These are phyloP conservation scores for Ballota nigra DNA, from an alignment of 257 asterid species.

Conservation along the genomic window DNA sequence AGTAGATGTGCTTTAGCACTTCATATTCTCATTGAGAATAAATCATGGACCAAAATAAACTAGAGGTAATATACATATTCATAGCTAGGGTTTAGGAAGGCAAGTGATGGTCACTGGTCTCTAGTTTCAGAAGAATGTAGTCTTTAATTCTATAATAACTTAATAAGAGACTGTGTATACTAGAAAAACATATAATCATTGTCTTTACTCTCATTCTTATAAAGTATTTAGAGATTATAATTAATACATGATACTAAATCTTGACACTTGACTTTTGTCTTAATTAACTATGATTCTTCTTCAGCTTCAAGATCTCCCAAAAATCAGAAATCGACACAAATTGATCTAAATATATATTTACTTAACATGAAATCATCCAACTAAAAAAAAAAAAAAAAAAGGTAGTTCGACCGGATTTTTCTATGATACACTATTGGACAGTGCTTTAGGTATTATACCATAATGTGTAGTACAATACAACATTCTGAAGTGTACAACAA, in stretches of 20 bases:
- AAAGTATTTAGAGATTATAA: neutral
- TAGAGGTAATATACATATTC: neutral
- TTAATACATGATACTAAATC: no score
- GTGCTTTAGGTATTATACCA: no score
- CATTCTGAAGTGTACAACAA: no score
- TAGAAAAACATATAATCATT: neutral
- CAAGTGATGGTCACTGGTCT: neutral
- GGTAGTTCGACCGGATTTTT: no score
- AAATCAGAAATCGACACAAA: neutral
- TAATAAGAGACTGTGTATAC: neutral
- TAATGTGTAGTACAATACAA: no score
- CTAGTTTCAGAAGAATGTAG: neutral
- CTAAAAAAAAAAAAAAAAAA: no score
- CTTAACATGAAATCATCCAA: constrained; percentile 24
- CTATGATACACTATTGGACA: no score
- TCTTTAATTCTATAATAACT: neutral
- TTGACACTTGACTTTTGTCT: neutral
- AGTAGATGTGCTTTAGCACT: neutral
- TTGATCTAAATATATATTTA: neutral
- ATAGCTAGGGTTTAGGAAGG: constrained; percentile 25
- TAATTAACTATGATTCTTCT: neutral
- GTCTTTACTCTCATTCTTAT: neutral
- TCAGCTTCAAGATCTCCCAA: neutral
- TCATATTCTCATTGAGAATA: neutral
- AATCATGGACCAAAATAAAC: constrained; percentile 2